Percentiles rank a stretch among this genome's conserved stretches.
These are phyloP conservation scores for Anastatica hierochuntica DNA, from an alignment of 345 rosid species.

Conservation along the genomic window DNA sequence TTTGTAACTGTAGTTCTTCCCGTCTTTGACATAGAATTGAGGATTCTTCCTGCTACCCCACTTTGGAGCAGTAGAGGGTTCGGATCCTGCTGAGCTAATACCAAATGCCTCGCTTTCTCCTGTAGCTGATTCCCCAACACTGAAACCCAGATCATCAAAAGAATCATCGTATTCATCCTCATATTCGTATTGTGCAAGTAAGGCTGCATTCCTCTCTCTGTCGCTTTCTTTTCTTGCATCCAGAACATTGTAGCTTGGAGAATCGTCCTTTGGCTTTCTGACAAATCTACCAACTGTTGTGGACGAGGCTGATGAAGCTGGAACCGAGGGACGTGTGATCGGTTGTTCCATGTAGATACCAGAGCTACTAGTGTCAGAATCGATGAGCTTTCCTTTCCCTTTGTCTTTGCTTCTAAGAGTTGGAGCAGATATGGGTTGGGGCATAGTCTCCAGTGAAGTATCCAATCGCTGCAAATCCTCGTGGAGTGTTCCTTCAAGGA, in stretches of 20 bases:
- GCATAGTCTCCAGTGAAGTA: slow-evolving; percentile 51
- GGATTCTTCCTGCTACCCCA: slow-evolving; percentile 83
- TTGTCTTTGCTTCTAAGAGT: slow-evolving; percentile 46
- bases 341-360: slow-evolving; percentile 20
- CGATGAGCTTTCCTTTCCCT: slow-evolving; percentile 72
- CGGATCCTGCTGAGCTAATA: slow-evolving; percentile 31
- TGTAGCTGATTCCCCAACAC: slow-evolving; percentile 51
- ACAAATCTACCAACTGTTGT: slow-evolving; percentile 60
- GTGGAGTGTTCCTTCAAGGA: slow-evolving; percentile 86
- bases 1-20: slow-evolving; percentile 92
- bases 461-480: slow-evolving; percentile 58
- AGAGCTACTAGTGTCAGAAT: slow-evolving; percentile 26
- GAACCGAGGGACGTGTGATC: slow-evolving; percentile 29
- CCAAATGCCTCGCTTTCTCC: slow-evolving; percentile 58
- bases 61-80: slow-evolving; percentile 34
- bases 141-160: slow-evolving; percentile 83
- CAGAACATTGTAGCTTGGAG: slow-evolving; percentile 34
- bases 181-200: slow-evolving; percentile 68
- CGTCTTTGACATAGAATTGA: slow-evolving; percentile 81
- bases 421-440: slow-evolving; percentile 41
- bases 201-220: slow-evolving; percentile 40
- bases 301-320: slow-evolving; percentile 38
- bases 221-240: slow-evolving; percentile 43
- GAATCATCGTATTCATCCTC: slow-evolving; percentile 98
- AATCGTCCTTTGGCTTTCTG: slow-evolving; percentile 56